A percentile compares a stretch with the other conserved stretches of the same genome.
These are phyloP conservation scores for Pythium sukuiense DNA, from an alignment of 352 stramenopile species.

Conservation along the genomic window DNA sequence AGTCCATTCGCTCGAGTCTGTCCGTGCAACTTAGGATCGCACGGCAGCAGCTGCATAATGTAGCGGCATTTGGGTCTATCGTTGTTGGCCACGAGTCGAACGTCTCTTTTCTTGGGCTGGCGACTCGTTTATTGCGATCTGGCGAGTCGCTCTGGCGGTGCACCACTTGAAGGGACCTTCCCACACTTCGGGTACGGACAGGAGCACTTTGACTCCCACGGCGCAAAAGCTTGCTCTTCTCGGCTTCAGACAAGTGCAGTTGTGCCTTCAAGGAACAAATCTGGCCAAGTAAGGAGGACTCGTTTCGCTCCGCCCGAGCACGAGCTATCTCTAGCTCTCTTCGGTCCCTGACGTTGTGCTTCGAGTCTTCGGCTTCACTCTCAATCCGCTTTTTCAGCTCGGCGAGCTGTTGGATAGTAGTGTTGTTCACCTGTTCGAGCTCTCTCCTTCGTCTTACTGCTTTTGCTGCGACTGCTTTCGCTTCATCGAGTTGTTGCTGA, in stretches of 20 bases:
- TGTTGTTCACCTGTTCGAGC: conserved; percentile 18
- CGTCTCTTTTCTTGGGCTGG: background rate
- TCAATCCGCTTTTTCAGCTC: conserved; percentile 26
- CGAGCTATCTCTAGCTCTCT: conserved; percentile 26
- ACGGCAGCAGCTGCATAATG: background rate
- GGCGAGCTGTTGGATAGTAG: conserved; percentile 23
- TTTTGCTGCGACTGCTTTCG: conserved; percentile 29
- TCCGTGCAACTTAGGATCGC: background rate
- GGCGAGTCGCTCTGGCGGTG: background rate
- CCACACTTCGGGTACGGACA: background rate
- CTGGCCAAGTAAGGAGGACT: conserved; percentile 34
- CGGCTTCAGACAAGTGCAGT: conserved; percentile 21
- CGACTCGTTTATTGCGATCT: background rate
- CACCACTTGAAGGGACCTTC: too few relatives aligned
- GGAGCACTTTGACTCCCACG: conserved; percentile 6
- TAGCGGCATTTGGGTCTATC: background rate
- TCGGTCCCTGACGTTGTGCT: conserved; percentile 14
- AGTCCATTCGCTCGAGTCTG: background rate
- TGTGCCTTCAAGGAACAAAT: conserved; percentile 28
- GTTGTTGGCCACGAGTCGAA: background rate
- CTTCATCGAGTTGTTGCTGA: conserved; percentile 32
- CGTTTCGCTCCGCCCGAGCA: conserved; percentile 33
- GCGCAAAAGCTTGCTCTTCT: conserved; percentile 25
- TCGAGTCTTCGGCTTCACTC: conserved; percentile 15
- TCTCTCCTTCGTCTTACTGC: conserved; percentile 30